Base-by-base conservation (phyloP, 1,139 yeast species). In the Saccharomyces uvarum region DNA sequence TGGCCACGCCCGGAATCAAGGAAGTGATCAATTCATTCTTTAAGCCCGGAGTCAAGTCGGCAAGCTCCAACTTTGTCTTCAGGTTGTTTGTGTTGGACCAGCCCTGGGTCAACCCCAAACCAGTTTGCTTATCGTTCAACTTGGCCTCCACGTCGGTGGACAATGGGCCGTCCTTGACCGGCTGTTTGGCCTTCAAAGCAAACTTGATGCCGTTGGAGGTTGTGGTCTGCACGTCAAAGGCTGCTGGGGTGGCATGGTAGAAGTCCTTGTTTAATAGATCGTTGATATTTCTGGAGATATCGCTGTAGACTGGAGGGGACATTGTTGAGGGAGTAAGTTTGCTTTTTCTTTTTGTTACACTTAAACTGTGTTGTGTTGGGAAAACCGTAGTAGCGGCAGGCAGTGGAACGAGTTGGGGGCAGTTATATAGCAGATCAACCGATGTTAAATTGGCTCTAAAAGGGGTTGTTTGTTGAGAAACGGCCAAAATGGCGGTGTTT, bases 141-240 rank as follows among this genome's bases (percentile, higher is more conserved):
- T 89, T 90, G 68, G 96, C 89, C 77, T 93, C 99, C 60, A 93
- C 79, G 69, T 87, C 83, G 66, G 96, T 96, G 62, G 93, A 84
- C 68, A 95, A 83, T 67, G 93, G 78, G 71, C 88, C 86, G 70
- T 84, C 86, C 77, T 83, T 83, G 58, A 75, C 75, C 70, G 84
- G 80, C 67, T 95, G 85, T 78, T 89, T 89, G 74, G 97, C 97
- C 80, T 88, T 90, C 70, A 89, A 90, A 68, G 95, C 83, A 83
- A 93, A 93, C 57, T 89, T 82, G 60, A 93, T 98, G 67, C 97
- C 97, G 74, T 93, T 93, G 75, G 97, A 97, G 69, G 98, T 97
- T 66, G 82, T 81, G 66, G 98, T 85, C 81, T 89, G 88, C 71
- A 91, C 85, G 71, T 90, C 97, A 68, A 93, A 81, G 59, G 95